A percentile compares a stretch with the other conserved stretches of the same genome.
Evolutionary conservation across 1,139 yeast species (phyloP).

Genomic region (Blastobotrys serpentis): DNA sequence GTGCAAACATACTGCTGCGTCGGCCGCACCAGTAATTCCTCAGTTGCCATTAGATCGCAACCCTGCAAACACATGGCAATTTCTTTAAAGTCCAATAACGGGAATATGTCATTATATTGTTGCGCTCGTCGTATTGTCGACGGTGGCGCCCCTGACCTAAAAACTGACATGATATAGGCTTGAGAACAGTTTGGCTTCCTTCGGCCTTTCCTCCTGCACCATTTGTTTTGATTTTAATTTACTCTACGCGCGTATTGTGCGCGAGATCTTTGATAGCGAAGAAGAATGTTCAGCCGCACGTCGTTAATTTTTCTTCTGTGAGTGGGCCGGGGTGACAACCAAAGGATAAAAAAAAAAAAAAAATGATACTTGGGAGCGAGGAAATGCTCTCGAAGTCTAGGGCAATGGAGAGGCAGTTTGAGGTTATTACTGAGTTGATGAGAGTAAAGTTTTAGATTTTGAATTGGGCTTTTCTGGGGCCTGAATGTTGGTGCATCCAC

Average conservation of each 20-base stretch:
- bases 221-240: background rate
- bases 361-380: too few relatives aligned
- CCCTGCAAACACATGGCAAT: constrained; percentile 59
- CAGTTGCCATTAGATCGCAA: constrained; percentile 41
- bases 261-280: background rate
- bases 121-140: constrained; percentile 21
- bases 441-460: too few relatives aligned
- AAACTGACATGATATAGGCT: constrained; percentile 16
- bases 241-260: background rate
- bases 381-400: too few relatives aligned
- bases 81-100: constrained; percentile 64
- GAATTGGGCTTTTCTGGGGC: too few relatives aligned
- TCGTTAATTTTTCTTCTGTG: too few relatives aligned
- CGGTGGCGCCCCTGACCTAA: constrained; percentile 23
- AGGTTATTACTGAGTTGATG: too few relatives aligned
- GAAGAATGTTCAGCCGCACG: background rate
- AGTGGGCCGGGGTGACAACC: too few relatives aligned
- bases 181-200: background rate
- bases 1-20: constrained; percentile 60
- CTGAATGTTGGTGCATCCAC: too few relatives aligned
- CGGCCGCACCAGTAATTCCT: constrained; percentile 64
- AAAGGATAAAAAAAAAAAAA: too few relatives aligned
- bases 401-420: too few relatives aligned
- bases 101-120: constrained; percentile 47
- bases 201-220: background rate